Evolutionary conservation across 495 filamentous ascomycete species (phyloP), one percentile per base, ranked within the genome.

Genomic region (Pseudomonodictys pantanalensis): DNA sequence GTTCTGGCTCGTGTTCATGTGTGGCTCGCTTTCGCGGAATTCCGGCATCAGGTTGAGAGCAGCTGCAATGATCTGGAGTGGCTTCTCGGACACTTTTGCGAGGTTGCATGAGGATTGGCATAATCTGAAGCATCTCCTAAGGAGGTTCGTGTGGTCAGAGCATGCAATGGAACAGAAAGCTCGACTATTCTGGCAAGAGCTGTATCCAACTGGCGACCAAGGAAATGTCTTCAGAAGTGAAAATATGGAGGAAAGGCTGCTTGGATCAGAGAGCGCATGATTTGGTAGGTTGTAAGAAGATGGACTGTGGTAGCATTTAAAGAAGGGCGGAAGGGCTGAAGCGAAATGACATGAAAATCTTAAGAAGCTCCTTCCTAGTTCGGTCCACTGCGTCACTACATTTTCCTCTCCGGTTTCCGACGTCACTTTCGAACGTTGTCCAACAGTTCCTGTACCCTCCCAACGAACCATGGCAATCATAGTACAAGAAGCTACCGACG

Each of bases 401-500:
- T 25, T n/a, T n/a, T n/a, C n/a, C n/a, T n/a, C n/a, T n/a, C n/a
- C n/a, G 15, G 8, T 35, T 35, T 35, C 32, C 7, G 15, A 7
- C 48, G 11, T 33, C 24, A 11, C 11, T 11, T 15, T 60, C 29
- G 25, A 26, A 6, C 32, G 26, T 10, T n/a, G n/a, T n/a, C n/a
- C n/a, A 11, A n/a, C 23, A 39, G 10, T 26, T 32, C 17, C 2
- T 39, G 6, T 22, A 48, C 32, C 6, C 42, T 32, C 11, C 8
- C 26, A 45, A 3, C 12, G 33, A 18, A 30, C 6, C 25, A 60
- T 60, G 58, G 12, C 20, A 10, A 60, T 54, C 49, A n/a, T 54
- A 1, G 58, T 54, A n/a, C 48, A 54, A 53, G 58, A 54, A 47
- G 58, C 42, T 12, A 23, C 26, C n/a, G 58, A 60, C n/a, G 18